Evolutionary conservation across 1,139 yeast species (phyloP), one percentile per base, ranked within the genome.

Genomic region (Candida frijolesensis): DNA sequence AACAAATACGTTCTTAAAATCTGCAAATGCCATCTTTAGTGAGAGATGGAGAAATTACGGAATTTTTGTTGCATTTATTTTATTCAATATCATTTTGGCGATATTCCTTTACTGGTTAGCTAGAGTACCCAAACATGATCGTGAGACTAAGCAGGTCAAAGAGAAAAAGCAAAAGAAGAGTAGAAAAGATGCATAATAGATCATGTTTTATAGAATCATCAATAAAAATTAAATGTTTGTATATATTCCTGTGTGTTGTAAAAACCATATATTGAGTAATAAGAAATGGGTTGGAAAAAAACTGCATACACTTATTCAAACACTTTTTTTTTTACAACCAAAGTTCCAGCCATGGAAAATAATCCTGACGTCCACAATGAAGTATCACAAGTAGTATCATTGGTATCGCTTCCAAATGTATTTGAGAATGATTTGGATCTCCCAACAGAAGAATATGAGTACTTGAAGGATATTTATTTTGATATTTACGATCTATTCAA

Each of bases 41-140:
- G 71, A 78, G 55, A 78, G 83, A 67, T 85, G 92, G 89, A 82
- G 92, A 76, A 81, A 87, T 63, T 76, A 76, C 56, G 94, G 94
- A 62, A 76, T 85, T 50, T 79, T 82, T 57, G 64, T 68, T 52
- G 62, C 64, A 2, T 70, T 66, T 62, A 81, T 83, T 56, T 67
- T 68, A 40, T 72, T 87, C 64, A 85, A 88, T 63, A 69, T 81
- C 39, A 51, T 66, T 33, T 72, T 72, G 29, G 79, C 87, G 10
- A 63, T 85, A 18, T 64, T 78, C 63, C 69, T 87, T 50, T 89
- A 87, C 70, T 89, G 89, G 85, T 67, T 85, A 46, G 83, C 84
- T 10, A 83, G 96, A 73, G 96, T 89, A 52, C 96, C 96, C 54
- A 74, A 72, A 85, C 70, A 67, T 52, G 52, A 47, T 11, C 51